Evolutionary conservation across 1,284 basidiomycete genomes (phyloP), one percentile per base, ranked within the genome.

Genomic region (Rhodofomes roseus): DNA sequence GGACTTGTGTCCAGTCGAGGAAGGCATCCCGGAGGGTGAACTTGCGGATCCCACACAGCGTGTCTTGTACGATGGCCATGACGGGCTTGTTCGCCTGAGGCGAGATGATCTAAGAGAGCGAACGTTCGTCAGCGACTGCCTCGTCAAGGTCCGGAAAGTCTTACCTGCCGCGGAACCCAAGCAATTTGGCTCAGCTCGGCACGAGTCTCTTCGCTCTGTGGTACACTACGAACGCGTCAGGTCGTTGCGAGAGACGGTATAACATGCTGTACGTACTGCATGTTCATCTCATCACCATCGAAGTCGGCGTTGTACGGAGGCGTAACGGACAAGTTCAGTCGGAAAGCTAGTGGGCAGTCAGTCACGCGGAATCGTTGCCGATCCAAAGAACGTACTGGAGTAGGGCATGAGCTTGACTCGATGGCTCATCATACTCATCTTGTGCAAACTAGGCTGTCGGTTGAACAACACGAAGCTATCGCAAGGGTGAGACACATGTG

Each of bases 381-480:
- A n/a, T 4, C 11, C 40, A 56, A 44, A n/a, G 31, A 7, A 83
- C 92, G 75, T 71, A 95, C 93, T 99, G 29, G 97, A 99, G 76
- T 98, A 99, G 37, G 94, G 93, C 96, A 99, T 98, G 60, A 99
- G 80, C 72, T 93, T 95, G 54, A 99, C 93, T 43, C 97, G 87
- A 79, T 99, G 97, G 75, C 93, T 95, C 97, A 99, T 99, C 97
- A 99, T 99, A 81, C 93, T 96, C 97, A 99, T 99, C 77, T 99
- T 99, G 78, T 99, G 97, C 75, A 99, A 76, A 82, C 89, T 93
- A 2, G 97, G 97, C 72, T 99, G 97, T 63, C 97, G 96, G 75
- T 99, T 99, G 82, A 99, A 99, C 55, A 99, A 78, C 37, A 99
- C 93, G 69, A 85, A 98, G 72, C 93, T 95, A 64, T 8, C 54